Evolutionary conservation across 2,329 filamentous ascomycete genomes (phyloP), one percentile per base, ranked within the genome.

Genomic region (Teratosphaeriaceae sp.): DNA sequence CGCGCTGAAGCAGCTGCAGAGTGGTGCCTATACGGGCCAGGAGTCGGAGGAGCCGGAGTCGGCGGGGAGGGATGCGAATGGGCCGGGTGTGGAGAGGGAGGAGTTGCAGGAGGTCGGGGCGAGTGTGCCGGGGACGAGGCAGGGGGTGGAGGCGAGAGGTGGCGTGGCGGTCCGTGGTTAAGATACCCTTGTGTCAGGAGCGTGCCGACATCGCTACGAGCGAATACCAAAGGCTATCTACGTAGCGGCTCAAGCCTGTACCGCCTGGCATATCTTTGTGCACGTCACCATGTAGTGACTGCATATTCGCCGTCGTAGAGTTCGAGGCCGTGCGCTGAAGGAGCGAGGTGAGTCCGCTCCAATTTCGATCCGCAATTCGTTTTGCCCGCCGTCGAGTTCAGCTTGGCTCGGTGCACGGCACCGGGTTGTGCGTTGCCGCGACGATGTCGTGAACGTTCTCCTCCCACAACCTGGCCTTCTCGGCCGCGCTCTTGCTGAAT

Each of bases 1-100:
- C 27, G 53, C 71, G 4, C 56, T 69, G 49, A 69, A 72, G 46
- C 70, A 75, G 47, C 64, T 65, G 46, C 57, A 63, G 16, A 73
- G 72, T 13, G 64, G 67, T n/a, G 66, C 66, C 29, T 63, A 67
- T 39, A 64, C 62, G 9, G 62, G 63, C 11, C 53, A 50, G 27
- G 59, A 63, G 38, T 61, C 61, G 21, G 62, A 63, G 23, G 60
- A 61, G 2, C 53, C 49, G 2, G 52, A 40, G 45, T 27, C 59
- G 42, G 59, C 59, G 2, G 52, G 50, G 2, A 50, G 41, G 43
- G 29, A 58, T 43, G 58, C 53, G 3, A 57, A 62, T 15, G 56
- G 63, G 12, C 57, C 55, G 22, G 59, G 58, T 2, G 16, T 18
- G 24, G 22, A 63, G 15, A 57, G 62, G 27, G 66, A 65, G 39